Evolutionary conservation across 371 early-diverging fungal species (phyloP), one percentile per base, ranked within the genome.

Genomic region (Fennellomyces sp.): DNA sequence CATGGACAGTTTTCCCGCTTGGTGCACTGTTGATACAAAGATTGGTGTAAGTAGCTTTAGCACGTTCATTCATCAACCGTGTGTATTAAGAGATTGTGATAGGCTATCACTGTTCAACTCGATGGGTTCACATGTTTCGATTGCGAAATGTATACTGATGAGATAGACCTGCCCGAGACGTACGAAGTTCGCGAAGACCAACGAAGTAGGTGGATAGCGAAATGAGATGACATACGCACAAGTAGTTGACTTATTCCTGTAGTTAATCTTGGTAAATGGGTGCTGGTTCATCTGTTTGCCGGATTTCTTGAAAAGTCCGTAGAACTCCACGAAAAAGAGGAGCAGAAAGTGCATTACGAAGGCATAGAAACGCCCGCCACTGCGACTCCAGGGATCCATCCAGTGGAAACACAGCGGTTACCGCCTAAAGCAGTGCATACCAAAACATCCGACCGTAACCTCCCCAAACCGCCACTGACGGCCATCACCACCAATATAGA

Each of bases 1-100:
- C 2, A 69, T 82, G 5, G 94, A 96, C 60, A 90, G 92, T 35
- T 87, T 93, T 35, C 90, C 92, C 21, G 82, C 89, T 17, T 97
- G 98, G 98, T 96, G 97, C 69, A 71, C 88, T 0, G 83, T 97
- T 8, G 96, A 96, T 68, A 94, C 91, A 4, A 91, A 91, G 42
- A 91, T 91, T 52, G 97, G 97, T 27, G 87, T 88, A 76, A 65
- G 80, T 58, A 23, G 23, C 29, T 23, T 25, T 11, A 27, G 38
- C 23, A 45, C 30, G 13, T 25, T 15, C 31, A 23, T 19, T 21
- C 19, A 51, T n/a, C n/a, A n/a, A n/a, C n/a, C n/a, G n/a, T 33
- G 13, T 23, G 45, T 11, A 45, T 53, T 61, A 5, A 55, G 13
- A 17, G 58, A 39, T 38, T 41, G 0, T 19, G 35, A 48, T 57